Evolutionary conservation across 371 early-diverging fungal species (phyloP), one percentile per base, ranked within the genome.

Genomic region (Coemansia sp.): DNA sequence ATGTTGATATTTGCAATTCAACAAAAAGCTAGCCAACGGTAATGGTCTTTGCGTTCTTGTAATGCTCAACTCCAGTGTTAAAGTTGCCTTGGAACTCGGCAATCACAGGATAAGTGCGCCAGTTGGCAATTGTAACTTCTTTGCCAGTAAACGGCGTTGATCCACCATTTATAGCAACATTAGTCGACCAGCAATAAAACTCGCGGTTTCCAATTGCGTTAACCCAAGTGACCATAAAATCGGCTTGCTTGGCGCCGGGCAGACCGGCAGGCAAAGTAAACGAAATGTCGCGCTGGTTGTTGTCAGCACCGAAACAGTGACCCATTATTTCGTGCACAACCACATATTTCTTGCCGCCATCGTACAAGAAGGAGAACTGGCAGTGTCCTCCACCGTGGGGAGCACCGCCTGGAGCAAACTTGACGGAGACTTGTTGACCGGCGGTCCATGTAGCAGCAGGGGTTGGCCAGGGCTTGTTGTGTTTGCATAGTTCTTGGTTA

Each of bases 191-290:
- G 69, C 79, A 77, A 82, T 87, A 88, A 61, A 81, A 79, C 73
- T 85, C 86, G 39, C 85, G 83, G 26, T 56, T 55, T 2, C 68
- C 68, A 6, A 68, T 56, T 0, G 82, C 80, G 49, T 85, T 86
- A 59, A 85, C 82, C 89, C 90, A 89, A 2, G 82, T 73, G 88
- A 88, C 89, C 0, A 82, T 81, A 69, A 89, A 85, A 28, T 81
- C 70, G 4, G 80, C 82, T 3, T 61, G 61, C 11, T 65, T 60
- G 2, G 66, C 60, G 80, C 66, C 2, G 1, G 71, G 72, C 4
- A 72, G 26, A 1, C 32, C 59, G 2, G 8, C 15, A 2, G 74
- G 72, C 41, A 65, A 46, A 48, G 84, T 28, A 32, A 67, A 67
- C 12, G 67, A 44, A 15, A 84, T 80, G 0, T 36, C 39, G 62